phyloP scores from a whole-genome alignment of 129 eudicot genomes.

The Chrysanthemum makinoi region DNA sequence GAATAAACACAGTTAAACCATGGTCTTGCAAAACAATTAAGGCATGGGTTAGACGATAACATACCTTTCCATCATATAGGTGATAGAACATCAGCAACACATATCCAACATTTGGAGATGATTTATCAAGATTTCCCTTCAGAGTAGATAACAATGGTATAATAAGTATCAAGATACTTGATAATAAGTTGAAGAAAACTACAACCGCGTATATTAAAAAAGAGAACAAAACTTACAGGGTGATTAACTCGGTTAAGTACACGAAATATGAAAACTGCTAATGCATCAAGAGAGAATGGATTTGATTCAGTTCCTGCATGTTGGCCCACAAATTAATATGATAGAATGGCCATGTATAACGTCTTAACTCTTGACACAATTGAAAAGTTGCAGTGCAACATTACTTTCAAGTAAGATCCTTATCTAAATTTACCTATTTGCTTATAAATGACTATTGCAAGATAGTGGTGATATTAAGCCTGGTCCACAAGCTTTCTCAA shows the following conservation, averaged over 20 bases:
- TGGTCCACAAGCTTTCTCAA: slow-evolving; percentile 15
- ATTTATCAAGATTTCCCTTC: slow-evolving; percentile 93
- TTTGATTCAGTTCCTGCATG: slow-evolving; percentile 81
- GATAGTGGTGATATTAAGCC: not conserved
- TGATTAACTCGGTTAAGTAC: slow-evolving; percentile 86
- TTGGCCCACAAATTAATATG: not conserved
- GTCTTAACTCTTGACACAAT: too few species aligned
- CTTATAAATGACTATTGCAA: not conserved
- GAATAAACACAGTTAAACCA: slow-evolving; percentile 3
- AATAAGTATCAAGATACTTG: slow-evolving; percentile 11
- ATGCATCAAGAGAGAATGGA: slow-evolving; percentile 89
- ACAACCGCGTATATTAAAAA: slow-evolving; percentile 5
- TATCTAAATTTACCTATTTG: slow-evolving; percentile 5
- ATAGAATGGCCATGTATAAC: not conserved
- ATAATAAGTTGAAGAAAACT: slow-evolving; percentile 12
- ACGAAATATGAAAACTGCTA: slow-evolving; percentile 76
- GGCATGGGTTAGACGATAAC: not conserved
- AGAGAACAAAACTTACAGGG: slow-evolving; percentile 52
- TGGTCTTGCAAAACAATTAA: not conserved
- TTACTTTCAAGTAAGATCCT: not conserved
- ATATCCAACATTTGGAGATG: slow-evolving; percentile 82
- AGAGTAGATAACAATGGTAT: slow-evolving; percentile 20
- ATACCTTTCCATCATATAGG: slow-evolving; percentile 94
- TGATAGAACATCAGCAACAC: slow-evolving; percentile 94
- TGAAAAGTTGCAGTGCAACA: not conserved